phyloP scores from a whole-genome alignment of 1,139 yeast genomes.

The Blastobotrys indianensis region DNA sequence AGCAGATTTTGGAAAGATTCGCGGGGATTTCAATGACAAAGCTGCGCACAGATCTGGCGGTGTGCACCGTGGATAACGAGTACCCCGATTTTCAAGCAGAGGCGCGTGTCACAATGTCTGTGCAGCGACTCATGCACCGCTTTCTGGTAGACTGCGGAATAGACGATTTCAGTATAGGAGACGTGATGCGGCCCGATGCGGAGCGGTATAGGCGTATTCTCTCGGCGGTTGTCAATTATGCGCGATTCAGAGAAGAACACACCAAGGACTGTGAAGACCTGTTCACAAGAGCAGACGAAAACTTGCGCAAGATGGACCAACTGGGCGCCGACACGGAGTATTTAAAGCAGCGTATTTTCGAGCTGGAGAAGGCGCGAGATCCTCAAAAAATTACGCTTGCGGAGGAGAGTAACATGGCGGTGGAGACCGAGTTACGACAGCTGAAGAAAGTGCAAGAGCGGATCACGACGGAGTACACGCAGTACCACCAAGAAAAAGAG shows the following conservation, averaged over 20 bases:
- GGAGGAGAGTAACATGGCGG: conserved; percentile 49
- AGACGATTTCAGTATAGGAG: conserved; percentile 67
- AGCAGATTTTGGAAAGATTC: conserved; percentile 66
- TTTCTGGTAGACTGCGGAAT: conserved; percentile 72
- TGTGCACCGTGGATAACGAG: conserved; percentile 25
- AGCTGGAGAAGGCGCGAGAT: conserved; percentile 24
- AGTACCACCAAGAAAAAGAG: conserved; percentile 58
- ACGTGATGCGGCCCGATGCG: conserved; percentile 66
- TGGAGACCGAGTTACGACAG: conserved; percentile 59
- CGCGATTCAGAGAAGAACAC: conserved; percentile 75
- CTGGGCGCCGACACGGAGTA: conserved; percentile 42
- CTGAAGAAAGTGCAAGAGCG: conserved; percentile 61
- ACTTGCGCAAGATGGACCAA: conserved; percentile 39
- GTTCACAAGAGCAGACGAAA: conserved; percentile 49
- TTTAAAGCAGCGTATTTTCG: conserved; percentile 33
- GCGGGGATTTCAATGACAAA: conserved; percentile 53
- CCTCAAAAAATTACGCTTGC: conserved; percentile 42
- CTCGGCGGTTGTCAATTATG: conserved; percentile 82
- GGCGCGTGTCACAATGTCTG: conserved; percentile 42
- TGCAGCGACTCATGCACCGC: conserved; percentile 54
- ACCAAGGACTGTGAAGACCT: conserved; percentile 62
- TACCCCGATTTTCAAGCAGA: conserved; percentile 27
- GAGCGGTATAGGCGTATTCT: conserved; percentile 56
- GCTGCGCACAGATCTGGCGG: conserved; percentile 33
- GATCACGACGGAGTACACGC: conserved; percentile 58